Base-by-base conservation (phyloP, 176 grass and related monocot species). In the Aechmea fasciata region DNA sequence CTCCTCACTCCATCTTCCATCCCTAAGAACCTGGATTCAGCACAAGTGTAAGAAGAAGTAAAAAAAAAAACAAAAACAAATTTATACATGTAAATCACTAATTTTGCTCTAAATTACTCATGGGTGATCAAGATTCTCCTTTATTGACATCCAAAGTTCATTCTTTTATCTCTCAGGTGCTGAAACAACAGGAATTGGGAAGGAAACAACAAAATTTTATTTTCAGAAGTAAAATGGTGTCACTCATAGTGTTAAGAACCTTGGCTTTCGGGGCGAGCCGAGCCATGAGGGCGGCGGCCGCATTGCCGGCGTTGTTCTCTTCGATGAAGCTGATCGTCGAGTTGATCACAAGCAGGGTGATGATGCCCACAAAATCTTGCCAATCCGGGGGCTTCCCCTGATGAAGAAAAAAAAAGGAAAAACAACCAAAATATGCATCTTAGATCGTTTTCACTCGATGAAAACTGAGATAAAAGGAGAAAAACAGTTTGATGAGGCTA, bases 261-360 rank as follows among this genome's bases (percentile, higher is more conserved):
- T 90, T 96, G 13, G 84, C 87, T 80, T 96, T 90, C 3, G 91
- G 91, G 18, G 91, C 91, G 10, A 90, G 91, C 20, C 84, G 87
- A 11, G 91, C 87, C 91, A 96, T 96, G 64, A 96, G 91, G 28
- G 87, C 91, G 0, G 91, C 91, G 0, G 91, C 91, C 0, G 91
- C 91, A 83, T 90, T 96, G 3, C 91, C 91, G 0, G 91, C 91
- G 80, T 96, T 90, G 84, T 96, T 96, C 78, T 96, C 91, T 75
- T 96, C 91, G 11, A 90, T 87, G 69, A 96, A 96, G 22, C 87
- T 90, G 72, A 96, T 87, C 11, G 91, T 96, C 25, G 91, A 96
- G 67, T 96, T 90, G 71, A 96, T 90, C n/a, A 96, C 18, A 20
- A 96, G 91, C 76, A 96, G 71, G 14, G 84, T 85, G 62, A 96